A percentile compares a stretch with the other conserved stretches of the same genome.
These are phyloP conservation scores for Aspergillus fumigatiaffinis DNA, from an alignment of 2,329 filamentous ascomycete species.

Conservation along the genomic window DNA sequence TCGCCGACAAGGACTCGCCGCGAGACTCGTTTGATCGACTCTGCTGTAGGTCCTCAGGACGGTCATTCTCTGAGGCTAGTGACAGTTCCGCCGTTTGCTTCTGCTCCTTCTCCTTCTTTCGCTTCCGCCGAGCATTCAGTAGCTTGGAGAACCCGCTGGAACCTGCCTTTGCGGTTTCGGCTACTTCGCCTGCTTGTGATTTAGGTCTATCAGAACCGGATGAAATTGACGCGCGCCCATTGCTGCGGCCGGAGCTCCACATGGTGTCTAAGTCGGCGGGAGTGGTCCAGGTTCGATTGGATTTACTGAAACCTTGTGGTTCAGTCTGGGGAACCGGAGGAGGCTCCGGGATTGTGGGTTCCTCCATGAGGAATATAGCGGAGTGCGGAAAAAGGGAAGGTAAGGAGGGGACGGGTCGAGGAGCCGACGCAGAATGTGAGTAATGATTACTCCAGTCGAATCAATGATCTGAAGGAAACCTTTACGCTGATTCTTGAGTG, in stretches of 20 bases:
- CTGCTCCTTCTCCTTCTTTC: slow-evolving; percentile 38
- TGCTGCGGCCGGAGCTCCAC: slow-evolving; percentile 29
- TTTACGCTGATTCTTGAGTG: not conserved
- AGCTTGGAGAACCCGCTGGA: slow-evolving; percentile 51
- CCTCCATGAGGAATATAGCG: slow-evolving; percentile 29
- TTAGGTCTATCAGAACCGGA: slow-evolving; percentile 37
- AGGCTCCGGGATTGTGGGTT: slow-evolving; percentile 22
- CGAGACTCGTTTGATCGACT: slow-evolving; percentile 23
- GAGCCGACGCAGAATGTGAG: not conserved
- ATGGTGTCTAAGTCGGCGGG: slow-evolving; percentile 31
- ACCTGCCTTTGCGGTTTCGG: slow-evolving; percentile 36
- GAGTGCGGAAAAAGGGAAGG: slow-evolving; percentile 1
- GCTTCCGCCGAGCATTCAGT: slow-evolving; percentile 41
- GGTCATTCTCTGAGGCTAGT: slow-evolving; percentile 18
- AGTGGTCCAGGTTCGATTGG: slow-evolving; percentile 36
- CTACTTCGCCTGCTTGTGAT: slow-evolving; percentile 34
- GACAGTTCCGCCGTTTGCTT: slow-evolving; percentile 20
- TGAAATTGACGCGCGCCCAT: slow-evolving; percentile 36
- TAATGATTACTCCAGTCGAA: not conserved
- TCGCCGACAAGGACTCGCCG: slow-evolving; percentile 22
- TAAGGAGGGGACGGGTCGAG: not conserved
- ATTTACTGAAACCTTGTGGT: slow-evolving; percentile 31
- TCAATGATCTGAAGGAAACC: not conserved
- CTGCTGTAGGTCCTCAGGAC: slow-evolving; percentile 17
- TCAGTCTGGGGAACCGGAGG: slow-evolving; percentile 31